Percentiles rank a stretch among this genome's conserved stretches.
phyloP scores from a whole-genome alignment of 2,329 filamentous ascomycete species.

The Paecilomyces variotii region DNA sequence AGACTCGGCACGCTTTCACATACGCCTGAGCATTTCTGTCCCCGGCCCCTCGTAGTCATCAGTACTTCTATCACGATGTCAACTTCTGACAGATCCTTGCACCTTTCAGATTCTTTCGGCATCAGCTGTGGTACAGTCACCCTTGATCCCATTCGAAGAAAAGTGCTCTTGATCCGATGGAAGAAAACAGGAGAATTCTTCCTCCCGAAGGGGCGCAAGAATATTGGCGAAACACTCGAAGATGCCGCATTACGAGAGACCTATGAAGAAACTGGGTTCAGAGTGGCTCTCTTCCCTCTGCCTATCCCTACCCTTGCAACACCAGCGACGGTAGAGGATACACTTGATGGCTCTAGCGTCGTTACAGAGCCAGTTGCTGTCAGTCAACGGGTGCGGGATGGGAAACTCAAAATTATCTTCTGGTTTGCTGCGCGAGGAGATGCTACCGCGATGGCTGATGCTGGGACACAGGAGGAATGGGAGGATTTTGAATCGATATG shows the following conservation, averaged over 20 bases:
- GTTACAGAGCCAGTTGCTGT: conserved; percentile 4
- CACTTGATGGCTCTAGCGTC: not conserved
- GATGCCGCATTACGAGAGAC: conserved; percentile 19
- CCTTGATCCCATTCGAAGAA: conserved; percentile 6
- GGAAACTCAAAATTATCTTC: conserved; percentile 10
- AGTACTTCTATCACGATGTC: no score
- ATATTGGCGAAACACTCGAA: conserved; percentile 14
- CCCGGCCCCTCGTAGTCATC: no score
- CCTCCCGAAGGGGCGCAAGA: conserved; percentile 20
- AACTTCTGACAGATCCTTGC: not conserved
- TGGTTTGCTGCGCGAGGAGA: conserved; percentile 9
- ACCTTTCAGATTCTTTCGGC: conserved; percentile 6
- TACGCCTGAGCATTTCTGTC: no score
- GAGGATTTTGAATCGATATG: conserved; percentile 10
- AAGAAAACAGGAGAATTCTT: conserved; percentile 9
- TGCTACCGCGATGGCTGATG: conserved; percentile 3
- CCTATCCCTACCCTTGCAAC: not conserved
- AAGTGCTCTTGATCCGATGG: conserved; percentile 9
- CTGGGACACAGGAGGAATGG: conserved; percentile 9
- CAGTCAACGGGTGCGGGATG: conserved; percentile 1
- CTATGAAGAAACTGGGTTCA: conserved; percentile 14
- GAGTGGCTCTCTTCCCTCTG: not conserved
- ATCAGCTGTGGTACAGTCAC: conserved; percentile 11
- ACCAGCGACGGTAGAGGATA: conserved; percentile 1
- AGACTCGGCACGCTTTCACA: no score